Evolutionary conservation across 192 early-diverging fungal genomes (phyloP), one percentile per base, ranked within the genome.

Genomic region (Coemansia sp.): DNA sequence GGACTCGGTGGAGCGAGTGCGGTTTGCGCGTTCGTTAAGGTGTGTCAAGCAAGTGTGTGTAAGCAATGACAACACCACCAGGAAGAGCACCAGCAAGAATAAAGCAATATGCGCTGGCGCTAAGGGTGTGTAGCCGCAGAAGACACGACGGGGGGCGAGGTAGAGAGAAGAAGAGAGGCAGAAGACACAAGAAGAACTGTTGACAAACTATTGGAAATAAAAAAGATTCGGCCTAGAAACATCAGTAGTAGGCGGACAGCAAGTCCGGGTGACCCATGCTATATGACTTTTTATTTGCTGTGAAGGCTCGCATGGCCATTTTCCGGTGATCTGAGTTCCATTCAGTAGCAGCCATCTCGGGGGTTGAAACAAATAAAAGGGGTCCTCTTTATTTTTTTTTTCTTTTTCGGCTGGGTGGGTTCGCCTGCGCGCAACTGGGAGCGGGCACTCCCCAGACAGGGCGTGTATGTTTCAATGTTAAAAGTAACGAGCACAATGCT

Each of bases 181-280:
- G 9, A 57, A 11, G 14, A 24, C 17, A 19, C 17, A 10, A 36
- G 56, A 36, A 60, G 59, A 11, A 36, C 36, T 39, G 35, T 60
- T 60, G 59, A 60, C 59, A 70, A 72, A 72, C 70, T 62, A 72
- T 72, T 66, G 62, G 59, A 66, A 72, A 72, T 17, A 71, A 51
- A 48, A 68, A 59, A 17, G 13, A 56, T 16, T 34, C 31, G 54
- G 54, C 33, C 54, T 56, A 34, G 60, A 69, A 39, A 50, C 62
- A 21, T 41, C 62, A 64, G 34, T 7, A 42, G 53, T 33, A 59
- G 29, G 46, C 46, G 4, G 29, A 13, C 57, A 39, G 6, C 35
- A 60, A 60, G 59, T 24, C 59, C 59, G 35, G 59, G 40, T 60
- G 59, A 60, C 59, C 59, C 59, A 36, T 40, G 36, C 59, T 60